phyloP scores from a whole-genome alignment of 352 stramenopile species.

The Phytopythium boreale region DNA sequence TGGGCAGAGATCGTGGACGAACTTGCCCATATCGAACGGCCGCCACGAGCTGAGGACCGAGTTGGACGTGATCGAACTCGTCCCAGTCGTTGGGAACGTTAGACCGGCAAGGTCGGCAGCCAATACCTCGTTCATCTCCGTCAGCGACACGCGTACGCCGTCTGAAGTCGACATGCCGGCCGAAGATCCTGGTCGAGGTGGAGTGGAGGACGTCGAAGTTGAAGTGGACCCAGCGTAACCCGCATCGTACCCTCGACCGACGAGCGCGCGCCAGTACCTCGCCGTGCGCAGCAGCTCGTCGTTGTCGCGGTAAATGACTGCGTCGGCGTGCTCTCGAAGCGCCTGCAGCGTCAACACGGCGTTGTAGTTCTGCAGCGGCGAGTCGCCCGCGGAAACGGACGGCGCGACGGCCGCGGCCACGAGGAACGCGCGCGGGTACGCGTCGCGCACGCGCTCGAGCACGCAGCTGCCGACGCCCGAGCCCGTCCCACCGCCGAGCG shows the following conservation, averaged over 20 bases:
- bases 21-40: slow-evolving; percentile 52
- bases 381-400: slow-evolving; percentile 58
- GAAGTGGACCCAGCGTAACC: background rate
- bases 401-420: slow-evolving; percentile 66
- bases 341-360: slow-evolving; percentile 64
- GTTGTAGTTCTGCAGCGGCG: slow-evolving; percentile 88
- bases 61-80: background rate
- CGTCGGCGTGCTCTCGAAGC: slow-evolving; percentile 70
- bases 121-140: slow-evolving; percentile 55
- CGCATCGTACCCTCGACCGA: background rate
- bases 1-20: slow-evolving; percentile 65
- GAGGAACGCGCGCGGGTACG: slow-evolving; percentile 71
- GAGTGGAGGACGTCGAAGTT: background rate
- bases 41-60: background rate
- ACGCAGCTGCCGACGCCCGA: slow-evolving; percentile 77
- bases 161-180: slow-evolving; percentile 2
- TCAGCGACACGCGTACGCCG: slow-evolving; percentile 34
- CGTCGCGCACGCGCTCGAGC: slow-evolving; percentile 78
- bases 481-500: slow-evolving; percentile 78
- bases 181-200: background rate
- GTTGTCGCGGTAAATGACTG: slow-evolving; percentile 85
- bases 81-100: slow-evolving; percentile 33
- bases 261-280: slow-evolving; percentile 38
- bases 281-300: slow-evolving; percentile 67
- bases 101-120: slow-evolving; percentile 60